These are phyloP conservation scores for Yamadazyma mexicana DNA, from an alignment of 1,139 yeast genomes.

Conservation along the genomic window DNA sequence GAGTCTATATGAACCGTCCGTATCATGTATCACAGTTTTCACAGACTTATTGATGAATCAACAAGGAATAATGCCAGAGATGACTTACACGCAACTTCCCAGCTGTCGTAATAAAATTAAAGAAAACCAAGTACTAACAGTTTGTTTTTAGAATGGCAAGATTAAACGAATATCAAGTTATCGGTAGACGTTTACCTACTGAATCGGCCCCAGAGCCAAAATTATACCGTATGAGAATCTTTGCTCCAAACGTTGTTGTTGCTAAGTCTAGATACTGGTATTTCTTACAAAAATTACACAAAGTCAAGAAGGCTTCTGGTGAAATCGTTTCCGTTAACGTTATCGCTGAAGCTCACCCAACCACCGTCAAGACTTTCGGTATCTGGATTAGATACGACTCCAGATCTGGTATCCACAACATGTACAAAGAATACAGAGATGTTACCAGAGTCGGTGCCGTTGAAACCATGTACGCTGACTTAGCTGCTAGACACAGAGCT, in stretches of 20 bases:
- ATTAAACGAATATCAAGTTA: slow-evolving; percentile 99
- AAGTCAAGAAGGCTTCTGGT: slow-evolving; percentile 99
- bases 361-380: slow-evolving; percentile 99
- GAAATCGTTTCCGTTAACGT: slow-evolving; percentile 93
- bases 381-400: slow-evolving; percentile 99
- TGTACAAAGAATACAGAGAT: slow-evolving; percentile 99
- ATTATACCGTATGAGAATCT: slow-evolving; percentile 99
- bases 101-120: too few species aligned
- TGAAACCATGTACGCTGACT: slow-evolving; percentile 97
- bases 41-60: too few species aligned
- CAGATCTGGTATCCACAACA: slow-evolving; percentile 99
- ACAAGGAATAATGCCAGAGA: too few species aligned
- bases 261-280: slow-evolving; percentile 99
- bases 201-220: slow-evolving; percentile 99
- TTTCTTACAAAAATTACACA: slow-evolving; percentile 98
- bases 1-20: too few species aligned
- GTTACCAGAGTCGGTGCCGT: slow-evolving; percentile 99
- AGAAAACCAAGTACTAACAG: slow-evolving; percentile 13
- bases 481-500: slow-evolving; percentile 99
- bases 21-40: neutral
- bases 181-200: slow-evolving; percentile 99
- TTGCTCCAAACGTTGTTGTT: slow-evolving; percentile 98
- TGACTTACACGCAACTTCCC: too few species aligned
- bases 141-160: slow-evolving; percentile 58
- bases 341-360: slow-evolving; percentile 94